Conservation (phyloP, 2,329 filamentous ascomycete species). For the Botrytis sinoallii region DNA sequence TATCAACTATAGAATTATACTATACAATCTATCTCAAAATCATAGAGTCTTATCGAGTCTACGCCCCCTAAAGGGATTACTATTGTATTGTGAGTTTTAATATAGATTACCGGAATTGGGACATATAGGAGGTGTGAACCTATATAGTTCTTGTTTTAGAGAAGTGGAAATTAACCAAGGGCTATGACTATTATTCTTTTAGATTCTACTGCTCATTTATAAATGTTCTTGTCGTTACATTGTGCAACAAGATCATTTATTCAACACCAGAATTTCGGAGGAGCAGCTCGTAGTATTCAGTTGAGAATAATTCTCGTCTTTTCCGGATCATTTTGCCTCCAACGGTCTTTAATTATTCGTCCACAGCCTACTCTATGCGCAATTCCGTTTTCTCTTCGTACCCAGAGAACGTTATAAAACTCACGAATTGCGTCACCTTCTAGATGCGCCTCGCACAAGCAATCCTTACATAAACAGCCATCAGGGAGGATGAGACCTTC, state of each 20-base stretch:
- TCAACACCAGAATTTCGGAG: background rate
- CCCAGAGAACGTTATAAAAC: background rate
- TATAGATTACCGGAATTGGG: background rate
- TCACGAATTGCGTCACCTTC: background rate
- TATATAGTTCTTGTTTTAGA: background rate
- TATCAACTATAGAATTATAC: no score
- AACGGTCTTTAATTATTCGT: background rate
- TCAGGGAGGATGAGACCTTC: background rate
- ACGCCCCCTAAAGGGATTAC: no score
- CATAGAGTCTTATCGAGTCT: no score
- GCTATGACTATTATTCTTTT: no score
- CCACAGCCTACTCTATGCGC: background rate
- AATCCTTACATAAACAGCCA: fast-evolving
- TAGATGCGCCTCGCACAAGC: no score
- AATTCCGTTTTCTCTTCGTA: background rate
- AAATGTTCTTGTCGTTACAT: background rate
- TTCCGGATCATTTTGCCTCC: background rate
- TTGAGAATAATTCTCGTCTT: background rate
- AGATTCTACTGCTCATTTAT: background rate
- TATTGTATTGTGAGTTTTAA: no score
- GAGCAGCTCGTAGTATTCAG: background rate
- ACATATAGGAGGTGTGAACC: background rate
- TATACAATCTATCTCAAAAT: no score
- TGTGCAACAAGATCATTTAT: background rate
- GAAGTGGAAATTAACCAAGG: no score